These are phyloP conservation scores for Magnaporthales sp. DNA, from an alignment of 2,329 filamentous ascomycete genomes.

Conservation along the genomic window DNA sequence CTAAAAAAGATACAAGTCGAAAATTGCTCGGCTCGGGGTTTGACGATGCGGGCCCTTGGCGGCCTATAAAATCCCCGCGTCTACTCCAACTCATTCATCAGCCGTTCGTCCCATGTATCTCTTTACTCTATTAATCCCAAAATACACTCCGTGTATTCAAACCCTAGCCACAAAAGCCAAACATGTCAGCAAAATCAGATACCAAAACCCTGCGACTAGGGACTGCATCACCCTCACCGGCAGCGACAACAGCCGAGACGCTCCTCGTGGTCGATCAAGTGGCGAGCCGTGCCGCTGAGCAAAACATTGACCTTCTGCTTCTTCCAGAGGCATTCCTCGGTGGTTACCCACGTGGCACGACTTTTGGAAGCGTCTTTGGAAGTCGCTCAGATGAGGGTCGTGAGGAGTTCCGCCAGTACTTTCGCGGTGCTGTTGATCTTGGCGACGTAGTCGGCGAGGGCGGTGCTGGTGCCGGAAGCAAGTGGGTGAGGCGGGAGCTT, in stretches of 20 bases:
- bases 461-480: conserved; percentile 58
- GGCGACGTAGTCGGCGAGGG: conserved; percentile 60
- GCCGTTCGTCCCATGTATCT: neutral
- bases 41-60: neutral
- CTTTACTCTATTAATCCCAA: neutral
- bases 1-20: neutral
- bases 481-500: conserved; percentile 56
- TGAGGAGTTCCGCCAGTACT: conserved; percentile 77
- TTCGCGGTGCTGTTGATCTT: conserved; percentile 69
- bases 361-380: conserved; percentile 70
- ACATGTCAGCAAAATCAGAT: conserved; percentile 1
- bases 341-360: conserved; percentile 76
- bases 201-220: conserved; percentile 37
- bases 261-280: conserved; percentile 56
- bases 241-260: conserved; percentile 45
- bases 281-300: conserved; percentile 51
- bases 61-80: neutral
- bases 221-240: conserved; percentile 46
- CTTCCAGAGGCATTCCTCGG: conserved; percentile 91
- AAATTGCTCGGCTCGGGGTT: neutral
- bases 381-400: conserved; percentile 58
- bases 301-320: conserved; percentile 59
- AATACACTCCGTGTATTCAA: no score
- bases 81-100: neutral
- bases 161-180: neutral